These are phyloP conservation scores for Phytophthora multivora DNA, from an alignment of 352 stramenopile species.

Conservation along the genomic window DNA sequence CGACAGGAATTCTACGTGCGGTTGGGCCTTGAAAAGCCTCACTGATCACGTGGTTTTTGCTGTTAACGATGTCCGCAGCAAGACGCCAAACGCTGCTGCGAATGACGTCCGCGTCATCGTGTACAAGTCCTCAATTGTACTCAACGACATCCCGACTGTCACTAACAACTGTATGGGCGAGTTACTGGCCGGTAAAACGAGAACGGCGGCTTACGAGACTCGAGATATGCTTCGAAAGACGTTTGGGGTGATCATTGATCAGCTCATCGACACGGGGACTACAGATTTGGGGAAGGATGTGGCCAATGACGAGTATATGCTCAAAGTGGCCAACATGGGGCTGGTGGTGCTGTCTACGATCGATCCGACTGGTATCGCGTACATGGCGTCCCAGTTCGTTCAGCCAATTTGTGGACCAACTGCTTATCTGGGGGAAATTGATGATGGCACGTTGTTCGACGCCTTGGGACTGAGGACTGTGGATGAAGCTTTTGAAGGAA, in stretches of 20 bases:
- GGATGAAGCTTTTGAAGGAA: slow-evolving; percentile 26
- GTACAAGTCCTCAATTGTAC: slow-evolving; percentile 7
- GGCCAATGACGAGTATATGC: slow-evolving; percentile 22
- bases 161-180: slow-evolving; percentile 26
- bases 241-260: slow-evolving; percentile 18
- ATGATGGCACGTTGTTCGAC: slow-evolving; percentile 25
- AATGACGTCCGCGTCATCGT: slow-evolving; percentile 19
- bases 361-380: slow-evolving; percentile 33
- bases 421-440: slow-evolving; percentile 12
- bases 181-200: slow-evolving; percentile 9
- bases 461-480: slow-evolving; percentile 16
- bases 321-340: slow-evolving; percentile 36
- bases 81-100: slow-evolving; percentile 8
- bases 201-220: slow-evolving; percentile 7
- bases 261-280: slow-evolving; percentile 3
- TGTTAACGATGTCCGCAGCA: slow-evolving; percentile 22
- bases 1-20: slow-evolving; percentile 14
- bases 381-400: slow-evolving; percentile 35
- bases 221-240: slow-evolving; percentile 19
- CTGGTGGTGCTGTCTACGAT: slow-evolving; percentile 30
- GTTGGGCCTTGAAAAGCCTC: slow-evolving; percentile 27
- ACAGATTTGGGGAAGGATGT: slow-evolving; percentile 8
- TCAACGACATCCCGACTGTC: slow-evolving; percentile 12
- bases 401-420: slow-evolving; percentile 21
- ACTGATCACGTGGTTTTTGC: slow-evolving; percentile 25